phyloP scores from a whole-genome alignment of 441 rosid species.

The Corymbia calophylla region DNA sequence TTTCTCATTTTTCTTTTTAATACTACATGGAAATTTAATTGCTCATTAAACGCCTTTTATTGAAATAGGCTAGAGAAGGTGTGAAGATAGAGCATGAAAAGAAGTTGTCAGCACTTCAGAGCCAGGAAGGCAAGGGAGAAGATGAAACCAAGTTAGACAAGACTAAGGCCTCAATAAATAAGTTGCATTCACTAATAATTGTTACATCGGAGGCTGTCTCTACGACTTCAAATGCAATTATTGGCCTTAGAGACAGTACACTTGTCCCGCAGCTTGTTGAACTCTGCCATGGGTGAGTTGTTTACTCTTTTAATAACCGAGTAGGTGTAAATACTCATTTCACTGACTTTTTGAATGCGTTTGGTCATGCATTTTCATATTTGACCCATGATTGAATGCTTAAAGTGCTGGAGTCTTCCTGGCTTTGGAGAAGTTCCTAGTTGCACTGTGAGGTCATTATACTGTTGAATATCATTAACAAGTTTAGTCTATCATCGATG shows the following conservation, averaged over 20 bases:
- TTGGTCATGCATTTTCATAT: not conserved
- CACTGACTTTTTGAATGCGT: not conserved
- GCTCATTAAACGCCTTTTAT: not conserved
- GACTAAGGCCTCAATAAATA: constrained; percentile 65
- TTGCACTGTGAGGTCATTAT: not conserved
- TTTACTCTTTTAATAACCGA: not conserved
- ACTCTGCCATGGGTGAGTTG: constrained; percentile 76
- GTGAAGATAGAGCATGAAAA: constrained; percentile 81
- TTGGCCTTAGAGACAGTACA: constrained; percentile 66
- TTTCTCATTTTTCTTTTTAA: not conserved
- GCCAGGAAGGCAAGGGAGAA: constrained; percentile 84
- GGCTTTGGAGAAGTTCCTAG: not conserved
- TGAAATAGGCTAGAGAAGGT: constrained; percentile 68
- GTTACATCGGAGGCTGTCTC: constrained; percentile 87
- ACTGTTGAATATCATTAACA: not conserved
- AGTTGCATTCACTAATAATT: constrained; percentile 58
- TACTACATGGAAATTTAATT: not conserved
- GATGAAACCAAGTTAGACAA: constrained; percentile 76
- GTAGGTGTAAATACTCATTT: not conserved
- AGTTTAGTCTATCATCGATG: not conserved
- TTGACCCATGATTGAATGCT: not conserved
- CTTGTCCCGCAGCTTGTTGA: constrained; percentile 89
- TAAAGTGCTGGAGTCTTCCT: not conserved
- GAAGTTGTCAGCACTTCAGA: constrained; percentile 74
- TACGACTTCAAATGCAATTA: constrained; percentile 75